Conservation (phyloP, 2,329 filamentous ascomycete species). For the Verticillium tricorpus region DNA sequence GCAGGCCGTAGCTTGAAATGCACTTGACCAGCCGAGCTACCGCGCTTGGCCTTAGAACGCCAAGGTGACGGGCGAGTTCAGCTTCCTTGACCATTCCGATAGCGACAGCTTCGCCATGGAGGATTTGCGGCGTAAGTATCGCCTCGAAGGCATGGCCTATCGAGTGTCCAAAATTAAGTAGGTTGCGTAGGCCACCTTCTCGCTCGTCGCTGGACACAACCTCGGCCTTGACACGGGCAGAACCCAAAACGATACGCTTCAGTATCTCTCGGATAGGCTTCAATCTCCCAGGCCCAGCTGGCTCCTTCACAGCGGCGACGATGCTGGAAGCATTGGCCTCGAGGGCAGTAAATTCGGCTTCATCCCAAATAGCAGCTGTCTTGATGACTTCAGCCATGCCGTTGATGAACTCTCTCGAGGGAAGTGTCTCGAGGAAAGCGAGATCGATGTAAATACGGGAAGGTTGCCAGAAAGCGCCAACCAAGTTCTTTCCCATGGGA, state of each 20-base stretch:
- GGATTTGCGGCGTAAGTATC: constrained; percentile 87
- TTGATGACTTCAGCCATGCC: constrained; percentile 98
- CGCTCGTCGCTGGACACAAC: constrained; percentile 94
- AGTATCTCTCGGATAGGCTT: constrained; percentile 65
- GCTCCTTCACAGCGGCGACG: constrained; percentile 64
- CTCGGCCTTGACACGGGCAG: constrained; percentile 87
- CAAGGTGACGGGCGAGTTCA: constrained; percentile 84
- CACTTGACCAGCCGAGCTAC: constrained; percentile 89
- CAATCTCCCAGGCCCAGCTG: constrained; percentile 51
- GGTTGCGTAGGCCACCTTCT: constrained; percentile 87
- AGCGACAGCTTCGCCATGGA: constrained; percentile 93
- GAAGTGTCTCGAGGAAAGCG: constrained; percentile 83
- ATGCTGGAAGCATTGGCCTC: constrained; percentile 79
- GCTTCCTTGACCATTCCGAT: constrained; percentile 99
- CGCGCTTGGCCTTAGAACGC: constrained; percentile 77
- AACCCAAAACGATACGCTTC: constrained; percentile 80
- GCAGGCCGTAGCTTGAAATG: constrained; percentile 88
- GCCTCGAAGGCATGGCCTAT: constrained; percentile 97
- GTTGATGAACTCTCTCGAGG: constrained; percentile 91
- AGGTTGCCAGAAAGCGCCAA: constrained; percentile 96
- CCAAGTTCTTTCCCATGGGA: constrained; percentile 89
- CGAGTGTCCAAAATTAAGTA: constrained; percentile 96
- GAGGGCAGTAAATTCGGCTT: constrained; percentile 76
- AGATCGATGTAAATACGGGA: constrained; percentile 92
- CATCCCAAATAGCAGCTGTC: constrained; percentile 95